Evolutionary conservation across 805 yeast genomes (phyloP), one percentile per base, ranked within the genome.

Genomic region (Zygosaccharomyces lentus): DNA sequence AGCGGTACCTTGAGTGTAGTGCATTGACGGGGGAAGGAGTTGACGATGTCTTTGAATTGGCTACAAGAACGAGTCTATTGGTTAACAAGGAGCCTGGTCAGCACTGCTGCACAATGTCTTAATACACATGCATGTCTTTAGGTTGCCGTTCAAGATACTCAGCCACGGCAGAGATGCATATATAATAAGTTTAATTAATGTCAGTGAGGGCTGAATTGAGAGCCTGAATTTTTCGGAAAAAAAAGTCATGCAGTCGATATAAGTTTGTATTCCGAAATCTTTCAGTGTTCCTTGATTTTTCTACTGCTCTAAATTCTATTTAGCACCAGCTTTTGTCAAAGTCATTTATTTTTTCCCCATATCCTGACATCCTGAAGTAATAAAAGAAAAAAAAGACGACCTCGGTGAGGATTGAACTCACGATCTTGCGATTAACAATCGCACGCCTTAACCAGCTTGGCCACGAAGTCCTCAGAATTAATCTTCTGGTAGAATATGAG

Each of bases 11-110:
- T 60, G 96, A 90, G 59, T 87, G 96, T 61, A 85, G 95, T 39
- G 88, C 97, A 1, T 70, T 90, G 54, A 87, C 96, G 2, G 97
- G 97, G 4, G 96, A 87, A 61, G 95, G 95, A 9, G 97, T 90
- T 17, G 96, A 89, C 65, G 95, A 87, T 60, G 90, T 90, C 2
- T 89, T 90, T 64, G 97, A 90, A 66, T 79, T 80, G 41, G 96
- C 97, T 12, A 87, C 96, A 1, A 74, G 97, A 55, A 82, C 90
- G 2, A 83, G 93, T 59, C 68, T 88, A 46, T 66, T 88, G 34
- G 76, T 78, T 16, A 72, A 74, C 41, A 70, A 75, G 39, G 72
- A 72, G 24, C 72, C 72, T 4, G 69, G 72, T 3, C 53, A 54
- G 17, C 57, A 54, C 5, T 66, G 68, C 43, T 74, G 76, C 47